These are phyloP conservation scores for Coemansia sp. DNA, from an alignment of 192 early-diverging fungal species.

Conservation along the genomic window DNA sequence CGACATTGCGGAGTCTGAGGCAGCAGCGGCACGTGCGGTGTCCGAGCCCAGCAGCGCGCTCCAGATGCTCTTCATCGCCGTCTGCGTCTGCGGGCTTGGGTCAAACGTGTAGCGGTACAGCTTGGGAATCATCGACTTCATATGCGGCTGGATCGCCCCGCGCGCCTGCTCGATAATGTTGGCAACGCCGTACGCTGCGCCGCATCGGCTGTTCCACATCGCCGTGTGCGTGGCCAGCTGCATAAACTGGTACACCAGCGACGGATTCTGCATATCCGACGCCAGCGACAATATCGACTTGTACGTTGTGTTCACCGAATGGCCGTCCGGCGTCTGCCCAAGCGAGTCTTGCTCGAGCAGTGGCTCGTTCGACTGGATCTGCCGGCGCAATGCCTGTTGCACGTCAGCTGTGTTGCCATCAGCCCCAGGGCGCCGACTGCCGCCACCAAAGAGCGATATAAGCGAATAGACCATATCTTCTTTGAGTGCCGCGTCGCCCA, in stretches of 20 bases:
- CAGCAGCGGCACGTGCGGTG: neutral
- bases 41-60: conserved; percentile 59
- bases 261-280: conserved; percentile 88
- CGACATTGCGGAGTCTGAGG: neutral
- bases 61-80: conserved; percentile 92
- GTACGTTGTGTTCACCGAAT: conserved; percentile 57
- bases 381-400: conserved; percentile 16
- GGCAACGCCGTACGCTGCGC: conserved; percentile 83
- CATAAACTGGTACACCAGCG: conserved; percentile 92
- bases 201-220: conserved; percentile 84
- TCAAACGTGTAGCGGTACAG: conserved; percentile 90
- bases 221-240: conserved; percentile 87
- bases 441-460: conserved; percentile 28
- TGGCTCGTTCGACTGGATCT: conserved; percentile 32
- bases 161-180: conserved; percentile 75
- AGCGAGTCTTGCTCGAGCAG: conserved; percentile 32
- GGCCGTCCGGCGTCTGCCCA: conserved; percentile 30
- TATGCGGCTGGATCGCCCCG: conserved; percentile 73
- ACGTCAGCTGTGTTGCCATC: neutral
- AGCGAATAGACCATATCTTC: conserved; percentile 42
- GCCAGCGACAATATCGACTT: conserved; percentile 84
- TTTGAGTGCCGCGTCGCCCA: conserved; percentile 25
- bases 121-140: conserved; percentile 72
- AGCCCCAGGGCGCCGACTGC: conserved; percentile 1
- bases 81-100: conserved; percentile 80